Percentiles rank a stretch among this genome's conserved stretches.
These are phyloP conservation scores for Astraeus odoratus DNA, from an alignment of 768 basidiomycete genomes.

Conservation along the genomic window DNA sequence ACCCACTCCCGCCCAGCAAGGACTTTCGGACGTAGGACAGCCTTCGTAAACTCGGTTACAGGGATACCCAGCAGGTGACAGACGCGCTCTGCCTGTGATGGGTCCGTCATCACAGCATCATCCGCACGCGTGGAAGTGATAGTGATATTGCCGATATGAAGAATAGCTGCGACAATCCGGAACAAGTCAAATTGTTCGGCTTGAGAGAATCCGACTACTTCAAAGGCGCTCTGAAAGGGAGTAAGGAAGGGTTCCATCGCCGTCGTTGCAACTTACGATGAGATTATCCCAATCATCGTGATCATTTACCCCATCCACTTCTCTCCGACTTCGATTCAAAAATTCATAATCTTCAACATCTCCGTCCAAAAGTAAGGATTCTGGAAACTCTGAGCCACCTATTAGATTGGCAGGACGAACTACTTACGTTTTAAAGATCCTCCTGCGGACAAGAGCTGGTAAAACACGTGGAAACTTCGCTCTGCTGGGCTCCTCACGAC, in stretches of 20 bases:
- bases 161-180: constrained; percentile 86
- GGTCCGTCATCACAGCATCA: constrained; percentile 70
- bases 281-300: constrained; percentile 79
- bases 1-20: constrained; percentile 98
- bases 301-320: constrained; percentile 96
- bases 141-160: constrained; percentile 91
- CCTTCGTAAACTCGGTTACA: constrained; percentile 79
- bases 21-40: constrained; percentile 82
- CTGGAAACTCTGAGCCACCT: constrained; percentile 32
- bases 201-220: constrained; percentile 81
- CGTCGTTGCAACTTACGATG: constrained; percentile 38
- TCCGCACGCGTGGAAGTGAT: constrained; percentile 75
- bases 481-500: constrained; percentile 84
- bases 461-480: constrained; percentile 95
- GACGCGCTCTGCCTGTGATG: constrained; percentile 80
- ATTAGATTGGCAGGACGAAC: neutral
- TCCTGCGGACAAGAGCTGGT: constrained; percentile 82
- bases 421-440: constrained; percentile 59
- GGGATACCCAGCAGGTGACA: constrained; percentile 91
- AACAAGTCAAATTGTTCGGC: constrained; percentile 89
- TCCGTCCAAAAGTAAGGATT: constrained; percentile 66
- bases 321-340: constrained; percentile 79
- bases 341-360: constrained; percentile 81
- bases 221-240: constrained; percentile 59
- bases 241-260: neutral